Conservation (phyloP, 139 green algal genomes). For the Haematococcus sp. region DNA sequence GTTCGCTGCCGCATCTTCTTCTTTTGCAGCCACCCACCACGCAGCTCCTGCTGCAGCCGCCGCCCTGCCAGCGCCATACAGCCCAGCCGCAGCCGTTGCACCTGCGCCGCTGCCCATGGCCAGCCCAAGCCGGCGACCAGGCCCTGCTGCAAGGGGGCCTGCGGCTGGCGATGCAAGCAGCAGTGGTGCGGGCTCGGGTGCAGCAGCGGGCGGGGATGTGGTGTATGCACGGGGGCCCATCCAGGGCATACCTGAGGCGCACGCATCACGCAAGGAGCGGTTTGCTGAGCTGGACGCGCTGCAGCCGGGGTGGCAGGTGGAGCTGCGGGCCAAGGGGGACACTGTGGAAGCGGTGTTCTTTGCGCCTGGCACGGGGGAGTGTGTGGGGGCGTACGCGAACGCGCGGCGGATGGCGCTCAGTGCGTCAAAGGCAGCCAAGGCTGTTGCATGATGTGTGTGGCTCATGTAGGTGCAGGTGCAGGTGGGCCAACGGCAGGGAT, state of each 20-base stretch:
- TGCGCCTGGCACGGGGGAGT: constrained; percentile 53
- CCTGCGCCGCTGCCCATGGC: background rate
- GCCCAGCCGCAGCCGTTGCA: background rate
- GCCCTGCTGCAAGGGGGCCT: background rate
- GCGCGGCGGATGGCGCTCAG: constrained; percentile 68
- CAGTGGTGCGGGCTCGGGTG: background rate
- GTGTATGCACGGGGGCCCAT: constrained; percentile 69
- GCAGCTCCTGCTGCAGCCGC: background rate
- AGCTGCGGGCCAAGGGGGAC: constrained; percentile 64
- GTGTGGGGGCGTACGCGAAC: constrained; percentile 67
- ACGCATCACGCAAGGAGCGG: constrained; percentile 67
- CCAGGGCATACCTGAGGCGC: constrained; percentile 66
- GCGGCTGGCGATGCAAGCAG: background rate
- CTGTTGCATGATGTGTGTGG: no score
- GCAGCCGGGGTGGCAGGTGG: constrained; percentile 65
- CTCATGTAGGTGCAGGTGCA: no score
- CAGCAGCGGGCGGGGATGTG: constrained; percentile 23
- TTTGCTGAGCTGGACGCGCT: constrained; percentile 86
- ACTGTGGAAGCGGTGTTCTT: constrained; percentile 85
- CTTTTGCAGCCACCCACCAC: background rate
- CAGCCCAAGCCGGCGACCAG: background rate
- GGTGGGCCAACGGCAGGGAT: no score
- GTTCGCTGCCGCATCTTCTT: constrained; percentile 10
- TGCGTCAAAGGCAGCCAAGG: constrained; percentile 38
- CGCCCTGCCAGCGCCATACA: background rate